A percentile compares a stretch with the other conserved stretches of the same genome.
phyloP scores from a whole-genome alignment of 1,139 yeast genomes.

The Blastobotrys apis region DNA sequence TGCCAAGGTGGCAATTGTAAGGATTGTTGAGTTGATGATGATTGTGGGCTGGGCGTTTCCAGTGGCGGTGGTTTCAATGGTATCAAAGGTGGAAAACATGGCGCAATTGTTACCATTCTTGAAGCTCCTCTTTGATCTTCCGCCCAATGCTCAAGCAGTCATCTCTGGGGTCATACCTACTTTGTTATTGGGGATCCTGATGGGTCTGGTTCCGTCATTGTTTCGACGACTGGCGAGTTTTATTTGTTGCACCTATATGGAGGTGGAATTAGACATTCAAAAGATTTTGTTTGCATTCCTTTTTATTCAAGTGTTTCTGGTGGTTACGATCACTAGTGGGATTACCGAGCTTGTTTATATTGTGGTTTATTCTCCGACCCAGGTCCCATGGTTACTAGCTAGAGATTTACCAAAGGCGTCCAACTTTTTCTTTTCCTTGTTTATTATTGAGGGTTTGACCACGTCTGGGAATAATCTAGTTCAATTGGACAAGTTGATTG shows the following conservation, averaged over 20 bases:
- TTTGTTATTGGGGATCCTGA: slow-evolving; percentile 57
- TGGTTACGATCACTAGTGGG: slow-evolving; percentile 82
- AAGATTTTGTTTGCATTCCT: slow-evolving; percentile 67
- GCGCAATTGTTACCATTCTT: slow-evolving; percentile 58
- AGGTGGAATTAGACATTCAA: slow-evolving; percentile 69
- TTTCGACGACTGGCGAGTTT: slow-evolving; percentile 63
- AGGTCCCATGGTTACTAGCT: slow-evolving; percentile 67
- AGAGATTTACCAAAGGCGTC: slow-evolving; percentile 76
- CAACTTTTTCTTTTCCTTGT: slow-evolving; percentile 71
- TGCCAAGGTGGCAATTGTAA: slow-evolving; percentile 42
- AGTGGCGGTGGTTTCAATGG: slow-evolving; percentile 75
- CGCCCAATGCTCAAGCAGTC: slow-evolving; percentile 53
- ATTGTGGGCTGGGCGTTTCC: slow-evolving; percentile 83
- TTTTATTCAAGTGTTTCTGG: slow-evolving; percentile 76
- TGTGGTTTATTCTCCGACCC: slow-evolving; percentile 64
- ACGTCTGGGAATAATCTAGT: slow-evolving; percentile 48
- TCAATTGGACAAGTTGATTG: slow-evolving; percentile 19
- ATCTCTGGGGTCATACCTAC: slow-evolving; percentile 78
- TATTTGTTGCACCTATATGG: slow-evolving; percentile 62
- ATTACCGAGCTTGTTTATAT: slow-evolving; percentile 62
- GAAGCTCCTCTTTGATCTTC: slow-evolving; percentile 60
- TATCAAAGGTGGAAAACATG: slow-evolving; percentile 68
- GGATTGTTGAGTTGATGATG: slow-evolving; percentile 49
- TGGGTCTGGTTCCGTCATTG: slow-evolving; percentile 68
- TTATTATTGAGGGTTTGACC: slow-evolving; percentile 67